phyloP scores from a whole-genome alignment of 2,329 filamentous ascomycete genomes.

The Trichoderma simmonsii region DNA sequence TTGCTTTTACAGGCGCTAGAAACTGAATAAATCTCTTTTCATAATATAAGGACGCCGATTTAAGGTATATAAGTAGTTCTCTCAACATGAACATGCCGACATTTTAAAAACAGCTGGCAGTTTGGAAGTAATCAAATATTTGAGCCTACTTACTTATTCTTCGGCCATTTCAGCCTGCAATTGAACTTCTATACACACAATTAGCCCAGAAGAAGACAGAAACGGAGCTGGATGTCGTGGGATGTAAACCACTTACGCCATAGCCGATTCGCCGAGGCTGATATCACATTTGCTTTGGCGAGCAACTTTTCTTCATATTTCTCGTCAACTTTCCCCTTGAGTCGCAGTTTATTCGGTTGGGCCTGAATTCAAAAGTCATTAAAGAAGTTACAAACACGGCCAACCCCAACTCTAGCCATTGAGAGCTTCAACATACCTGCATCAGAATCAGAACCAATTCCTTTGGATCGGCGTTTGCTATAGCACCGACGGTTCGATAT shows the following conservation, averaged over 20 bases:
- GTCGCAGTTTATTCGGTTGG: conserved; percentile 62
- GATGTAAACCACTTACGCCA: conserved; percentile 53
- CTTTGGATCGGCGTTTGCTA: conserved; percentile 66
- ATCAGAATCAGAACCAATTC: conserved; percentile 70
- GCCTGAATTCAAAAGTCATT: conserved; percentile 41
- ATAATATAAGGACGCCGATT: not conserved
- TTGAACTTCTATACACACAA: conserved; percentile 41
- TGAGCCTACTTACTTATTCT: conserved; percentile 30
- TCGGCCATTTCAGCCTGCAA: conserved; percentile 50
- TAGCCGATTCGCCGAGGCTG: conserved; percentile 64
- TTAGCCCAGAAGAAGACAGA: not conserved
- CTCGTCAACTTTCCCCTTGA: conserved; percentile 53
- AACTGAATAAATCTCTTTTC: not conserved
- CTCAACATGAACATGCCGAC: not conserved
- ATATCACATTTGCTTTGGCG: conserved; percentile 65
- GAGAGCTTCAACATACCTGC: conserved; percentile 47
- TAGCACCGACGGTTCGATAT: conserved; percentile 62
- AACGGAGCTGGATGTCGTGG: not conserved
- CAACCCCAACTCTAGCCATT: not conserved
- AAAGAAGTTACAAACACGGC: not conserved
- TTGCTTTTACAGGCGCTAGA: not conserved
- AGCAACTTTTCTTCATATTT: conserved; percentile 63
- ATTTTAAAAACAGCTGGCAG: not conserved
- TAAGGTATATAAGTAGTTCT: not conserved
- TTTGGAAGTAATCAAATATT: not conserved